Conservation (phyloP, 1,139 yeast species). For the Pichia cactophila region DNA sequence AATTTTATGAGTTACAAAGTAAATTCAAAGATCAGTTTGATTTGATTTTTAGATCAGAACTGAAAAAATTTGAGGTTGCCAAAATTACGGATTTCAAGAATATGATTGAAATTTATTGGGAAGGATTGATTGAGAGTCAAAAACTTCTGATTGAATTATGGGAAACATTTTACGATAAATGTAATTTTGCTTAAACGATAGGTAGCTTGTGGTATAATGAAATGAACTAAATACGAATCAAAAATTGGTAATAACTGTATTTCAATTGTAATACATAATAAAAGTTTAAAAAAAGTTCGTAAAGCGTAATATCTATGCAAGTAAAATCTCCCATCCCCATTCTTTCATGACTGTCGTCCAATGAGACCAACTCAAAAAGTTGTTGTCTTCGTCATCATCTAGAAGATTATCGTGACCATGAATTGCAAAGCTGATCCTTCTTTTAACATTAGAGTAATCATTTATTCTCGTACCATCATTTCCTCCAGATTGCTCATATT, state of each 20-base stretch:
- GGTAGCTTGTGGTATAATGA: background rate
- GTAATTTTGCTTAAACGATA: slow-evolving; percentile 22
- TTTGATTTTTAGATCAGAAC: slow-evolving; percentile 58
- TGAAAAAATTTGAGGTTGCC: slow-evolving; percentile 63
- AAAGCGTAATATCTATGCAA: slow-evolving; percentile 26
- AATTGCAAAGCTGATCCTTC: slow-evolving; percentile 32
- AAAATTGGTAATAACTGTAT: background rate
- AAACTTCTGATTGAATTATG: slow-evolving; percentile 91
- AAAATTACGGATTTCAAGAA: slow-evolving; percentile 82
- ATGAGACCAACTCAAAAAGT: slow-evolving; percentile 48
- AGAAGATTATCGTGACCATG: slow-evolving; percentile 37
- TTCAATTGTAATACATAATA: background rate
- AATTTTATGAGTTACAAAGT: slow-evolving; percentile 37
- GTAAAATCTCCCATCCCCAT: slow-evolving; percentile 67
- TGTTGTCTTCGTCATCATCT: slow-evolving; percentile 27
- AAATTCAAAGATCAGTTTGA: slow-evolving; percentile 23
- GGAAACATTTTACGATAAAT: slow-evolving; percentile 73
- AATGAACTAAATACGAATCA: background rate
- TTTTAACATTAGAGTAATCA: slow-evolving; percentile 22
- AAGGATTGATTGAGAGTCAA: slow-evolving; percentile 86
- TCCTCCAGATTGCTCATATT: slow-evolving; percentile 6
- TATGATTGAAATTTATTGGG: slow-evolving; percentile 83
- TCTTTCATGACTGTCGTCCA: slow-evolving; percentile 67
- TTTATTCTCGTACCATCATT: slow-evolving; percentile 2
- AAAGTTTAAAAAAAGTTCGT: background rate